Evolutionary conservation across 208 protist species (phyloP).

Genomic region (Wallacemonas sp.): DNA sequence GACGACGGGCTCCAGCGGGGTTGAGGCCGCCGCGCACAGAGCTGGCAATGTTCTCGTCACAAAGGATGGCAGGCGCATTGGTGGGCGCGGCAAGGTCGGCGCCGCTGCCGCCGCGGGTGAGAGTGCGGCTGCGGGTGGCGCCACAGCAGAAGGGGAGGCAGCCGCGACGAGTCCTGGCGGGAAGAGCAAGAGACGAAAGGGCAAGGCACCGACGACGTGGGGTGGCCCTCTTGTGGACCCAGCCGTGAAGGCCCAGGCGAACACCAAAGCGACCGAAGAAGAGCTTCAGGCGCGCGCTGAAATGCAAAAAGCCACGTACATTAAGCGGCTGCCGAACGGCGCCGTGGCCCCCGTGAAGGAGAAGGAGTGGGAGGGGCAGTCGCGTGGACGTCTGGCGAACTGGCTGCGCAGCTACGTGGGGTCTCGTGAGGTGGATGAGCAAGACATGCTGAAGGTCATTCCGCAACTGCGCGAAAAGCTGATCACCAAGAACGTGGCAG

Average conservation of each 20-base stretch:
- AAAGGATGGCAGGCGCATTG: conserved; percentile 61
- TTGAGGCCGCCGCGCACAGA: conserved; percentile 1
- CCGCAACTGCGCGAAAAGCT: conserved; percentile 93
- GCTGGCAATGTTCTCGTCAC: conserved; percentile 50
- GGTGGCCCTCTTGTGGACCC: conserved; percentile 37
- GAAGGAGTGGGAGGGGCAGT: conserved; percentile 77
- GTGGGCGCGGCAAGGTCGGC: conserved; percentile 30
- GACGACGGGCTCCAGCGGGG: neutral
- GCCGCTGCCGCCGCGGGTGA: neutral
- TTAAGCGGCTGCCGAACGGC: conserved; percentile 71
- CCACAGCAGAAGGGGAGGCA: neutral
- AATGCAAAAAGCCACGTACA: conserved; percentile 66
- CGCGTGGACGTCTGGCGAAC: conserved; percentile 63
- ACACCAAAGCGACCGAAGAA: conserved; percentile 49
- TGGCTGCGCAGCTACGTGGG: conserved; percentile 77
- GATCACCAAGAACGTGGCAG: conserved; percentile 98
- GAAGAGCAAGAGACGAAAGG: conserved; percentile 41
- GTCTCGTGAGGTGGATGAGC: conserved; percentile 70
- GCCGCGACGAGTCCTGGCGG: neutral
- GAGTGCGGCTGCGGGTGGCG: conserved; percentile 6
- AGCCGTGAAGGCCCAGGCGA: conserved; percentile 36
- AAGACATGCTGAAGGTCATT: conserved; percentile 92
- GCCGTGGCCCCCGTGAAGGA: conserved; percentile 70
- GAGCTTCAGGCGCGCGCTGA: conserved; percentile 73
- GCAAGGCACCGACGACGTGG: conserved; percentile 72